Evolutionary conservation across 75 land plant species (phyloP).

Genomic region (Picea sitchensis): DNA sequence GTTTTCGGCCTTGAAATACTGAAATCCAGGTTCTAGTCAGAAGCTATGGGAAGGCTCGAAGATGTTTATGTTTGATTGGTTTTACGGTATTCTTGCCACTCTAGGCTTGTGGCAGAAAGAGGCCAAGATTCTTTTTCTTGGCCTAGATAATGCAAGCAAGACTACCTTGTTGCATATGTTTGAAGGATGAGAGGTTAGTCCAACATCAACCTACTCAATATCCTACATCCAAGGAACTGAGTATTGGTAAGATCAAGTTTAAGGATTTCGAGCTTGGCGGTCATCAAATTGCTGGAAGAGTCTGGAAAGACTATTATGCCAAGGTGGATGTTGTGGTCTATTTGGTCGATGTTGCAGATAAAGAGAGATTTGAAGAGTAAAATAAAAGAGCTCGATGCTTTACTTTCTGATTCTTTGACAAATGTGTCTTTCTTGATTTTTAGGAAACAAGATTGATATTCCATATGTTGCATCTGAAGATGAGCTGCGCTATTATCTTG

Average conservation of each 20-base stretch:
- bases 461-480: constrained; percentile 81
- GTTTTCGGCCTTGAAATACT: no score
- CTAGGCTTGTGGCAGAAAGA: constrained; percentile 61
- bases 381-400: constrained; percentile 77
- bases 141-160: constrained; percentile 61
- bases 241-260: constrained; percentile 65
- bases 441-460: constrained; percentile 67
- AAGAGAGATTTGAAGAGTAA: constrained; percentile 75
- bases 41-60: neutral
- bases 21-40: neutral
- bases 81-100: constrained; percentile 56
- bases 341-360: constrained; percentile 73
- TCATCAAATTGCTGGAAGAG: constrained; percentile 66
- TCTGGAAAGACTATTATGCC: constrained; percentile 72
- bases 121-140: constrained; percentile 57
- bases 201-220: constrained; percentile 75
- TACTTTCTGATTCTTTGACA: constrained; percentile 67
- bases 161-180: constrained; percentile 62
- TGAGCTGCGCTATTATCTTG: constrained; percentile 57
- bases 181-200: constrained; percentile 66
- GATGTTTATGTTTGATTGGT: constrained; percentile 59
- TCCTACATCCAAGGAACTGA: constrained; percentile 67
- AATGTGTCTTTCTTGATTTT: constrained; percentile 66
- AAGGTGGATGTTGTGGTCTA: constrained; percentile 89
- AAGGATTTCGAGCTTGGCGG: constrained; percentile 70